Conservation (phyloP, 495 filamentous ascomycete species). For the Parachaetomium inaequale region DNA sequence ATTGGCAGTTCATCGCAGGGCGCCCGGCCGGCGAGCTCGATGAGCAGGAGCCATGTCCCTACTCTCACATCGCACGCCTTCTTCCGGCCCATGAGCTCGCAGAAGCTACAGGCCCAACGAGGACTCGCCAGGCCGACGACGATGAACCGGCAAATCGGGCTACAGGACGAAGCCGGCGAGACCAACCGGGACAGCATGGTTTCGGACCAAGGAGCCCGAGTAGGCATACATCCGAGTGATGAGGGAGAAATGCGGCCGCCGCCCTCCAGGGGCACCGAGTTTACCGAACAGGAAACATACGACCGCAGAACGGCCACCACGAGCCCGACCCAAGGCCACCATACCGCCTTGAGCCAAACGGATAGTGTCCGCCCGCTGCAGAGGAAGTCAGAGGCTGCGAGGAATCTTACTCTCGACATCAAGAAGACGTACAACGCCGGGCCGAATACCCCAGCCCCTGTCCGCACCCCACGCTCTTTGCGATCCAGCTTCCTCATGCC, state of each 20-base stretch:
- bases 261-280: constrained; percentile 74
- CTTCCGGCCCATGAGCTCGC: constrained; percentile 95
- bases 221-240: constrained; percentile 36
- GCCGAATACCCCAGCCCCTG: constrained; percentile 47
- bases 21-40: constrained; percentile 60
- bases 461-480: constrained; percentile 70
- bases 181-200: constrained; percentile 46
- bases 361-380: constrained; percentile 74
- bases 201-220: constrained; percentile 43
- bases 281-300: constrained; percentile 59
- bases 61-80: constrained; percentile 85
- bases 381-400: constrained; percentile 48
- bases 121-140: constrained; percentile 47
- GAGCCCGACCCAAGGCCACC: constrained; percentile 62
- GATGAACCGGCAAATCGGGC: constrained; percentile 35
- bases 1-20: constrained; percentile 42
- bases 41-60: constrained; percentile 83
- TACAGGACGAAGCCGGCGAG: constrained; percentile 32
- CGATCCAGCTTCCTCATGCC: constrained; percentile 63
- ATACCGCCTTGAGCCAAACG: constrained; percentile 63
- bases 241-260: constrained; percentile 57
- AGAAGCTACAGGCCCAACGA: constrained; percentile 87
- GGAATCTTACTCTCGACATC: constrained; percentile 56
- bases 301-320: constrained; percentile 71
- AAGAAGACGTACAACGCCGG: constrained; percentile 49